Evolutionary conservation across 1,284 basidiomycete genomes (phyloP).

Genomic region (Fistulina hepatica): DNA sequence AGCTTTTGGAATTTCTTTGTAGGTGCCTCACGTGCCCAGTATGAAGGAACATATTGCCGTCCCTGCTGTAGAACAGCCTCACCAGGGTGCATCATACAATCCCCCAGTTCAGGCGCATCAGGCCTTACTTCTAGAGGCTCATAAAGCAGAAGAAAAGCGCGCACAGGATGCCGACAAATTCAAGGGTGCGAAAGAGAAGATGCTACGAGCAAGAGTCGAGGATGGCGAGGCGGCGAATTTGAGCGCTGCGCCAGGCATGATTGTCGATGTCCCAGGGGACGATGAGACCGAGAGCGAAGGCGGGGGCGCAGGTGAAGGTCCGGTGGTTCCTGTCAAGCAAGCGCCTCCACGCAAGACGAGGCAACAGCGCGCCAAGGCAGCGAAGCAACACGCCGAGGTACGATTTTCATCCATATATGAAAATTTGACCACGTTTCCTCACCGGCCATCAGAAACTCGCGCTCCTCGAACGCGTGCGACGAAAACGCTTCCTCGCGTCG

Average conservation of each 20-base stretch:
- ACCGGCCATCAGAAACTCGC: slow-evolving; percentile 44
- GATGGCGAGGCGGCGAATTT: slow-evolving; percentile 27
- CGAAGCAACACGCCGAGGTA: slow-evolving; percentile 52
- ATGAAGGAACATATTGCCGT: slow-evolving; percentile 44
- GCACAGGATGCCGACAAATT: slow-evolving; percentile 27
- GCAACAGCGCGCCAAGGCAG: slow-evolving; percentile 55
- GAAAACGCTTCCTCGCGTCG: slow-evolving; percentile 47
- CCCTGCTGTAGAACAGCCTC: slow-evolving; percentile 65
- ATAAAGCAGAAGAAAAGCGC: slow-evolving; percentile 54
- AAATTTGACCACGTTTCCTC: slow-evolving; percentile 2
- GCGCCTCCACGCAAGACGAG: slow-evolving; percentile 62
- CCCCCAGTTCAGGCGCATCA: slow-evolving; percentile 72
- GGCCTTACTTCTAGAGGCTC: slow-evolving; percentile 62
- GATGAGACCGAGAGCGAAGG: slow-evolving; percentile 14
- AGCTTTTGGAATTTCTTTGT: too few species aligned
- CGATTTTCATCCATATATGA: slow-evolving; percentile 11
- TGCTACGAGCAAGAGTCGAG: slow-evolving; percentile 35
- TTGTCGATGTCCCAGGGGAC: slow-evolving; percentile 29
- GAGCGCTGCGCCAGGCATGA: slow-evolving; percentile 44
- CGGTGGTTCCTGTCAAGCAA: slow-evolving; percentile 18
- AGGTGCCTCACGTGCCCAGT: too few species aligned
- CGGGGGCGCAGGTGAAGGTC: slow-evolving; percentile 16
- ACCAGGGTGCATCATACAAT: slow-evolving; percentile 91
- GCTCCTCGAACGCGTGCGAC: slow-evolving; percentile 43
- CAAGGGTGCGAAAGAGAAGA: slow-evolving; percentile 34